phyloP scores from a whole-genome alignment of 176 grass and related monocot species.

The Musa acuminata region DNA sequence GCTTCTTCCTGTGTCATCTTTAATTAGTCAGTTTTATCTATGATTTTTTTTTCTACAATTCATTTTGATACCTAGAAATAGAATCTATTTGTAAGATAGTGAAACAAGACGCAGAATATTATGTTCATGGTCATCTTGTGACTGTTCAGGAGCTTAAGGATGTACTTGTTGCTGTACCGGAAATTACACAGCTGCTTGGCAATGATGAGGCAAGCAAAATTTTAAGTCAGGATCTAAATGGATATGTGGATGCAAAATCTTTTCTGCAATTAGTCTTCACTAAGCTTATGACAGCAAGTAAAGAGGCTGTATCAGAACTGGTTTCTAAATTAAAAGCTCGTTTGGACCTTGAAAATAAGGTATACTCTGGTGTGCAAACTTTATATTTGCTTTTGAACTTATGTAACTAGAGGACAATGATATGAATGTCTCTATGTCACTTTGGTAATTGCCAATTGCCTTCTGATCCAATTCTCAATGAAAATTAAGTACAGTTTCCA shows the following conservation, averaged over 20 bases:
- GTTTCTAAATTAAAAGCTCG: slow-evolving; percentile 48
- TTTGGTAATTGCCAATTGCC: too few species aligned
- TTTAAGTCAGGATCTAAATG: slow-evolving; percentile 32
- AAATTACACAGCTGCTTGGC: slow-evolving; percentile 47
- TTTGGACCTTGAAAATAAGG: slow-evolving; percentile 60
- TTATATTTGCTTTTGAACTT: neutral
- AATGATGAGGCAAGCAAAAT: slow-evolving; percentile 40
- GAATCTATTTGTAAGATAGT: neutral
- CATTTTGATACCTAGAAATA: neutral
- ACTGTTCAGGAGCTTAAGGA: slow-evolving; percentile 62
- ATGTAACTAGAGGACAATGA: too few species aligned
- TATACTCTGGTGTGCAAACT: slow-evolving; percentile 13
- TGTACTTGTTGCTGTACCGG: slow-evolving; percentile 60
- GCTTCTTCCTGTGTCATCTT: too few species aligned
- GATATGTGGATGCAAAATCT: slow-evolving; percentile 28
- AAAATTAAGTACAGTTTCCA: too few species aligned
- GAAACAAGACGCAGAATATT: neutral
- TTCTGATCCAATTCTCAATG: too few species aligned
- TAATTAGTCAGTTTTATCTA: too few species aligned
- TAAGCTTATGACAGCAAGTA: slow-evolving; percentile 64
- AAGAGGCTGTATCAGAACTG: slow-evolving; percentile 46
- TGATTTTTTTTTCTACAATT: neutral
- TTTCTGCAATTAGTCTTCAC: slow-evolving; percentile 48
- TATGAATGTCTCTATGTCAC: too few species aligned
- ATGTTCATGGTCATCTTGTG: slow-evolving; percentile 1